Percentiles rank a stretch among this genome's conserved stretches.
phyloP scores from a whole-genome alignment of 208 protist genomes.

The Crithidia sp. region DNA sequence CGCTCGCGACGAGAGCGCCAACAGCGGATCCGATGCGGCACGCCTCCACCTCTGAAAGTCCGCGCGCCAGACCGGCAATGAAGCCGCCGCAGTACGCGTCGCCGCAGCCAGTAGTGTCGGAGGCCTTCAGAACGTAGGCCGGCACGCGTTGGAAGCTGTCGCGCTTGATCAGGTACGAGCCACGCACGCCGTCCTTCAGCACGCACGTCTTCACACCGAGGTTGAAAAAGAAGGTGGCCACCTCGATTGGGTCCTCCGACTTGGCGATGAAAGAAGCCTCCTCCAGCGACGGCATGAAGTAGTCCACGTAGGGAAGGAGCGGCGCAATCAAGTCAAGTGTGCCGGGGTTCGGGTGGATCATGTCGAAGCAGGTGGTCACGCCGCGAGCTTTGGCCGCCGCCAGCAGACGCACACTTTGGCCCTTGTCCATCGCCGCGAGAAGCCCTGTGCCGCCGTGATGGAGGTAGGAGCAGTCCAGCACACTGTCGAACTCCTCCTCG shows the following conservation, averaged over 20 bases:
- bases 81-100: slow-evolving; percentile 33
- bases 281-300: slow-evolving; percentile 32
- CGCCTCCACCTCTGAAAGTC: slow-evolving; percentile 20
- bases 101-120: slow-evolving; percentile 30
- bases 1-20: slow-evolving; percentile 27
- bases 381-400: slow-evolving; percentile 20
- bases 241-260: slow-evolving; percentile 10
- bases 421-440: slow-evolving; percentile 27
- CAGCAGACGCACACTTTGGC: slow-evolving; percentile 23
- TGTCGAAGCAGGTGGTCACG: slow-evolving; percentile 27
- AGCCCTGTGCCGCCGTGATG: slow-evolving; percentile 27
- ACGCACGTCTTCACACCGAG: slow-evolving; percentile 23
- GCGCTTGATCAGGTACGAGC: slow-evolving; percentile 24
- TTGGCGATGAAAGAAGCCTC: slow-evolving; percentile 20
- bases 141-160: slow-evolving; percentile 28
- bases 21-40: slow-evolving; percentile 26
- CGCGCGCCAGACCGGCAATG: slow-evolving; percentile 22
- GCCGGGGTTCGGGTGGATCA: slow-evolving; percentile 31
- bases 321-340: slow-evolving; percentile 26
- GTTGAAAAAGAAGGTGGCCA: slow-evolving; percentile 25
- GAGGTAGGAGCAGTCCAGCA: slow-evolving; percentile 27
- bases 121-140: slow-evolving; percentile 24
- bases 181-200: slow-evolving; percentile 26
- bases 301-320: slow-evolving; percentile 30
- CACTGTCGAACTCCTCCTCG: slow-evolving; percentile 21